phyloP scores from a whole-genome alignment of 140 eudicot species.

The Anethum foeniculum region DNA sequence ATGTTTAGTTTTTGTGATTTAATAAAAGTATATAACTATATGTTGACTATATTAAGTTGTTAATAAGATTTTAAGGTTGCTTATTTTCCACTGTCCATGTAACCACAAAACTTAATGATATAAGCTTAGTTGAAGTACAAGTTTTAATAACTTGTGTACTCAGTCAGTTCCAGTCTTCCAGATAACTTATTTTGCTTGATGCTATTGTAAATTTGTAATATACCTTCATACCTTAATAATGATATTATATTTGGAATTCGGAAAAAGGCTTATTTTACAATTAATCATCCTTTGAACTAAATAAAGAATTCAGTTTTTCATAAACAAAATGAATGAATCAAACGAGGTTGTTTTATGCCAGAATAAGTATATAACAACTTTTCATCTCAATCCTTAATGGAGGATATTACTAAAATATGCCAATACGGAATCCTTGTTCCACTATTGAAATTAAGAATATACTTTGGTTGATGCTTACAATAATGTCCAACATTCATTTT shows the following conservation, averaged over 20 bases:
- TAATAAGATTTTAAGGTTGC: neutral
- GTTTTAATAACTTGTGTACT: neutral
- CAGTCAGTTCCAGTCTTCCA: neutral
- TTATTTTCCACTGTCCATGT: too few species aligned
- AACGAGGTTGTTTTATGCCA: too few species aligned
- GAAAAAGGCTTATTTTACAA: too few species aligned
- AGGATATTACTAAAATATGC: neutral
- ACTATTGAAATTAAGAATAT: neutral
- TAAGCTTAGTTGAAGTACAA: neutral
- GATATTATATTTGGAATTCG: too few species aligned
- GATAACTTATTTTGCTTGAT: neutral
- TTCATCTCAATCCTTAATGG: neutral
- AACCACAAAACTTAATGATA: neutral
- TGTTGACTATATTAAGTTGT: too few species aligned
- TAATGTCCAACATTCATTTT: neutral
- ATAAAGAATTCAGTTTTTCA: too few species aligned
- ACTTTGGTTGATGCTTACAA: neutral
- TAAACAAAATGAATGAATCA: too few species aligned
- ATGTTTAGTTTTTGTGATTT: too few species aligned
- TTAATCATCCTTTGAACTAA: too few species aligned
- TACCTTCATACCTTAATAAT: too few species aligned
- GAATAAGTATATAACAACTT: neutral
- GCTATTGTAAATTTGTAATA: neutral
- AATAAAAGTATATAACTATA: too few species aligned
- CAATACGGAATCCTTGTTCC: neutral